phyloP scores from a whole-genome alignment of 108 stramenopile genomes.

The Nitzschia palea region DNA sequence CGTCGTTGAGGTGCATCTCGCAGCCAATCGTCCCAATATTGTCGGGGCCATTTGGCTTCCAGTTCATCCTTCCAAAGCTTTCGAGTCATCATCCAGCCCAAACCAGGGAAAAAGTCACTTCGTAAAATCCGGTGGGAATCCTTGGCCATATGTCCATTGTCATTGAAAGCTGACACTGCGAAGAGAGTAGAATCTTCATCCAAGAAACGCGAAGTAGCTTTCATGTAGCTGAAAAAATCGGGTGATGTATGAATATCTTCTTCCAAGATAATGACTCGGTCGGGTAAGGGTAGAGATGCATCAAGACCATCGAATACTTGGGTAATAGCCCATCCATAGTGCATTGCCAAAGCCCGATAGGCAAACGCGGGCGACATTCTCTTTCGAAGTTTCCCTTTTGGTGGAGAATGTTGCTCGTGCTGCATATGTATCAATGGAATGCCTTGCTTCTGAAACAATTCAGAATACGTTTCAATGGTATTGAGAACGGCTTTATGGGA shows the following conservation, averaged over 20 bases:
- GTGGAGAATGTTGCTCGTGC: slow-evolving; percentile 29
- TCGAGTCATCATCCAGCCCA: slow-evolving; percentile 95
- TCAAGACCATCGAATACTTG: slow-evolving; percentile 60
- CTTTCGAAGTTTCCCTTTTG: not conserved
- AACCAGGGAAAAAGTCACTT: slow-evolving; percentile 92
- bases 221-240: slow-evolving; percentile 92
- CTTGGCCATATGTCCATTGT: slow-evolving; percentile 74
- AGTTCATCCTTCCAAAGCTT: slow-evolving; percentile 75
- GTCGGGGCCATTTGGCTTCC: slow-evolving; percentile 52
- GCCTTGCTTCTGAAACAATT: slow-evolving; percentile 43
- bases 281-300: slow-evolving; percentile 23
- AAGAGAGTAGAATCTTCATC: slow-evolving; percentile 71
- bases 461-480: slow-evolving; percentile 47
- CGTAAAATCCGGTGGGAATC: slow-evolving; percentile 59
- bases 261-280: slow-evolving; percentile 86
- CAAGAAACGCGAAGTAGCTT: slow-evolving; percentile 74
- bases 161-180: slow-evolving; percentile 94
- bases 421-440: slow-evolving; percentile 64
- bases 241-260: slow-evolving; percentile 88
- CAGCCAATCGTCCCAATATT: slow-evolving; percentile 97
- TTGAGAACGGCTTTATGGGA: slow-evolving; percentile 32
- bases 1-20: slow-evolving; percentile 81
- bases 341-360: slow-evolving; percentile 67
- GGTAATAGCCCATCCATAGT: slow-evolving; percentile 85
- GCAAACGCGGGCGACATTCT: slow-evolving; percentile 30